phyloP scores from a whole-genome alignment of 2,329 filamentous ascomycete species.

The Periconia sp. region DNA sequence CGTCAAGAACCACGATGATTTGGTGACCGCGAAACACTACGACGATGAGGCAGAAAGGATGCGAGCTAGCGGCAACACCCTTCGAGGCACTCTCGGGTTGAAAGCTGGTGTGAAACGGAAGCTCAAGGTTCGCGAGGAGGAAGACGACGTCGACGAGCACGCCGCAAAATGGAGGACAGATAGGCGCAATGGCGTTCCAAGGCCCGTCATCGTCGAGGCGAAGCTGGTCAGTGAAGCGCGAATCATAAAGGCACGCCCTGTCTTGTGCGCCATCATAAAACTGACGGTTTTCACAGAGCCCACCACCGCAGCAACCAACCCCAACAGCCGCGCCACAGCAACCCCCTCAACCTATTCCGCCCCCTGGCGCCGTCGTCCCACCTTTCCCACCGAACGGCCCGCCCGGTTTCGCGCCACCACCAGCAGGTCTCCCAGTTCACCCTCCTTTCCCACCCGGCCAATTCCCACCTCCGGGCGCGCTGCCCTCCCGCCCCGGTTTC shows the following conservation, averaged over 20 bases:
- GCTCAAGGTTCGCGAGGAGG: slow-evolving; percentile 68
- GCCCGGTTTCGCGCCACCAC: slow-evolving; percentile 6
- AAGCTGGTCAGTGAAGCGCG: slow-evolving; percentile 35
- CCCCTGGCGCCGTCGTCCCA: not conserved
- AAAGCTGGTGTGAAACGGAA: slow-evolving; percentile 56
- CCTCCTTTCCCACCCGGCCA: slow-evolving; percentile 15
- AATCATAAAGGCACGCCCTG: not conserved
- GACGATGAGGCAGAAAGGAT: slow-evolving; percentile 81
- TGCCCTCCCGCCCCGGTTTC: slow-evolving; percentile 44
- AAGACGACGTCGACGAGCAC: slow-evolving; percentile 78
- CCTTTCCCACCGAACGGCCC: not conserved
- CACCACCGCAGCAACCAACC: not conserved
- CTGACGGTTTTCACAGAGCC: not conserved
- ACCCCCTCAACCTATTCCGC: not conserved
- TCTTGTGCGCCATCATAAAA: not conserved
- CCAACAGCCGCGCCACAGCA: too few relatives aligned
- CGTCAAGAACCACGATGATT: slow-evolving; percentile 73
- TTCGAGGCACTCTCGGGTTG: slow-evolving; percentile 50
- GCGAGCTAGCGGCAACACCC: slow-evolving; percentile 80
- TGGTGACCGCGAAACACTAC: slow-evolving; percentile 80
- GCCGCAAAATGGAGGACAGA: slow-evolving; percentile 57
- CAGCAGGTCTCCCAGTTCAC: slow-evolving; percentile 22
- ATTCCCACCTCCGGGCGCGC: slow-evolving; percentile 25
- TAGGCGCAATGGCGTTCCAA: slow-evolving; percentile 45
- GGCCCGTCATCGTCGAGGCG: slow-evolving; percentile 47